Base-by-base conservation (phyloP, 805 yeast genomes). In the Wickerhamiella nectarea region DNA sequence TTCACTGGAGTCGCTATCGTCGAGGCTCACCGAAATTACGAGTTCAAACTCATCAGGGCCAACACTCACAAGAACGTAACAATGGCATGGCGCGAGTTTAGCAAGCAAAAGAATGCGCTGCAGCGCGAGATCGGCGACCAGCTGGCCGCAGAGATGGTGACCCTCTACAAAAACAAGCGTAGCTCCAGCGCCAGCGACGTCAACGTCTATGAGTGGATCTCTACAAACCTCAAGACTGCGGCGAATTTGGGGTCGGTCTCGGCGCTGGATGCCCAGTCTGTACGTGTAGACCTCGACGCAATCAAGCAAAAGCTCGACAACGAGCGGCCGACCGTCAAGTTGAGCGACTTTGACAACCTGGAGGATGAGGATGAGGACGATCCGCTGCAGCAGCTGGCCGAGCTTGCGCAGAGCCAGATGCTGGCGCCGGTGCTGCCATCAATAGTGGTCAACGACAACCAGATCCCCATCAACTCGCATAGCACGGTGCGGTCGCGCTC, bases 1-100 rank as follows among this genome's bases (percentile, higher is more conserved):
- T 18, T n/a, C 17, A 21, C 12, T 4, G 43, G 29, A 4, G 37
- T 34, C 14, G 17, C 34, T 18, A 20, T 33, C 34, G 43, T 39
- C 33, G 33, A 33, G 31, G 29, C 43, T 8, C 21, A 21, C 35
- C 44, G n/a, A 31, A 24, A 51, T 26, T 55, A 56, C 50, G 52
- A 55, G 39, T 22, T 43, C 14, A 24, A 39, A 3, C 45, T 49
- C 50, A 45, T 56, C 40, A 39, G 33, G 14, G 33, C 44, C 17
- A 50, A 46, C 7, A 42, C 58, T 9, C 31, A 33, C 8, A 56
- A 54, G 14, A 57, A 56, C 26, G 46, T 48, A 10, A 48, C 49
- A 14, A 47, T 51, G 37, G 48, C 52, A 8, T 57, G 62, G 63
- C 46, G 57, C 19, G 58, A 61, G 44, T 61, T 53, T 47, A 25